phyloP scores from a whole-genome alignment of 108 stramenopile species.

The Tribonema minus region DNA sequence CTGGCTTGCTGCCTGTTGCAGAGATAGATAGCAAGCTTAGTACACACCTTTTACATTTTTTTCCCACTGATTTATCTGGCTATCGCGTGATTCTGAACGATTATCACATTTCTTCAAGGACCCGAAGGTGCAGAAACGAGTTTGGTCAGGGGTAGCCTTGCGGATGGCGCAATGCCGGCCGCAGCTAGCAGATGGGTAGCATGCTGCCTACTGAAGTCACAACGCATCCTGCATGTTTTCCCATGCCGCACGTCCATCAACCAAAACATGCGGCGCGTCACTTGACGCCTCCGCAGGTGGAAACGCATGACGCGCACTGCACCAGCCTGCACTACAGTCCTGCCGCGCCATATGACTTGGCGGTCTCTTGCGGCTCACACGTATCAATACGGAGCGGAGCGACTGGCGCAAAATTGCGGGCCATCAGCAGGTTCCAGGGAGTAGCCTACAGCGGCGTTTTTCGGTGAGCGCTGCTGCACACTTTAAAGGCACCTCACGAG shows the following conservation, averaged over 20 bases:
- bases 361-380: constrained; percentile 40
- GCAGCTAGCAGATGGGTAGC: background rate
- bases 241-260: background rate
- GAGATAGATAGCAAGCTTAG: background rate
- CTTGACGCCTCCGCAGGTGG: background rate
- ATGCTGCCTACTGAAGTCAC: background rate
- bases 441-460: constrained; percentile 40
- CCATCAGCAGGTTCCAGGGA: constrained; percentile 40
- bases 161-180: background rate
- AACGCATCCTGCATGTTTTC: background rate
- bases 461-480: too few species aligned
- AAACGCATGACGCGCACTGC: constrained; percentile 30
- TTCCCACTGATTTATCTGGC: background rate
- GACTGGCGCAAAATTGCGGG: constrained; percentile 14
- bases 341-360: constrained; percentile 22
- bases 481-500: too few species aligned
- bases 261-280: background rate
- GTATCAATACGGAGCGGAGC: constrained; percentile 26
- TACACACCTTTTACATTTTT: background rate
- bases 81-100: background rate
- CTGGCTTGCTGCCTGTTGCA: background rate
- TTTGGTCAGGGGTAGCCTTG: background rate
- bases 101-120: background rate
- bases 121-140: background rate
- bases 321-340: constrained; percentile 47